phyloP scores from a whole-genome alignment of 495 filamentous ascomycete genomes.

The Cladorrhinum samala region DNA sequence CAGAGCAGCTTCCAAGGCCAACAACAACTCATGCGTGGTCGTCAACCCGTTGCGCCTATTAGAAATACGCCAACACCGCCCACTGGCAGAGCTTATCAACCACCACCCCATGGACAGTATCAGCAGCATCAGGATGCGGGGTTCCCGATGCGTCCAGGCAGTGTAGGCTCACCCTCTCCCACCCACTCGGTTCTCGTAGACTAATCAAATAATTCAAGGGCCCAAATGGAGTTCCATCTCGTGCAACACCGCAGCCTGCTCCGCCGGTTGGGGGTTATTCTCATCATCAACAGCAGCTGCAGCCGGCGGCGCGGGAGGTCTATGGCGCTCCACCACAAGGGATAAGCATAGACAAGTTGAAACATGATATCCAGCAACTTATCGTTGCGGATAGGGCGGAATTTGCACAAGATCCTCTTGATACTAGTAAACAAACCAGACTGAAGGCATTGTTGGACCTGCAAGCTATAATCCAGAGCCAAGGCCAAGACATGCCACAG shows the following conservation, averaged over 20 bases:
- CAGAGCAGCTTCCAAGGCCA: constrained; percentile 60
- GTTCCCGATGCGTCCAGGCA: constrained; percentile 22
- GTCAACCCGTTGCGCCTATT: constrained; percentile 50
- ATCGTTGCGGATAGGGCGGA: constrained; percentile 63
- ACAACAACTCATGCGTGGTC: constrained; percentile 54
- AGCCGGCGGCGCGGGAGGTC: constrained; percentile 12
- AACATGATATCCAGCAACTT: constrained; percentile 71
- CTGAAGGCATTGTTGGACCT: constrained; percentile 83
- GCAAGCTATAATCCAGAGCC: constrained; percentile 66
- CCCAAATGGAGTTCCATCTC: constrained; percentile 18
- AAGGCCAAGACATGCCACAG: constrained; percentile 65
- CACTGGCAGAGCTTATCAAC: constrained; percentile 30
- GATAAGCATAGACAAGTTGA: constrained; percentile 65
- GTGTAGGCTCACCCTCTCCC: constrained; percentile 14
- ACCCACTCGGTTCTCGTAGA: not conserved
- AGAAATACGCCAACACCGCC: constrained; percentile 68
- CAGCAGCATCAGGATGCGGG: constrained; percentile 11
- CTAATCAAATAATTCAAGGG: constrained; percentile 21
- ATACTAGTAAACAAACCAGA: constrained; percentile 65
- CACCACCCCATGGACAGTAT: constrained; percentile 16
- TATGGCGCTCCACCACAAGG: constrained; percentile 34
- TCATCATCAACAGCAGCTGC: constrained; percentile 15
- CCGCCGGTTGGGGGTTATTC: constrained; percentile 20
- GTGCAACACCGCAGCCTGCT: constrained; percentile 32
- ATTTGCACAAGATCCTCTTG: constrained; percentile 65